These are phyloP conservation scores for Aspergillus homomorphus DNA, from an alignment of 495 filamentous ascomycete genomes.

Conservation along the genomic window DNA sequence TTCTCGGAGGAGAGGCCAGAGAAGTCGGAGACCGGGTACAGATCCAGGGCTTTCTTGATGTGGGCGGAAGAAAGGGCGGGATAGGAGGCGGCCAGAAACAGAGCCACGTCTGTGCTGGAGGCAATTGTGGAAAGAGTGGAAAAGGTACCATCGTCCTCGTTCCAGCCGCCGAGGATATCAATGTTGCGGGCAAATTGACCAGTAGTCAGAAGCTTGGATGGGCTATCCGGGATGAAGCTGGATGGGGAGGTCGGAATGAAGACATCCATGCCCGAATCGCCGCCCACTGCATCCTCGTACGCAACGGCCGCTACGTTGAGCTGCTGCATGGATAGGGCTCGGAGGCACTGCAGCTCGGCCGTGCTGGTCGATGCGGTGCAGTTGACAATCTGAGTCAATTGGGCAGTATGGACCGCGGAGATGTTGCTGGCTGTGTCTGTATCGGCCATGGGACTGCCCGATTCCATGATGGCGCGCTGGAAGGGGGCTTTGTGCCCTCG, in stretches of 20 bases:
- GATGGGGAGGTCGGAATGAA: background rate
- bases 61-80: background rate
- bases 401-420: background rate
- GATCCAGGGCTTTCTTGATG: background rate
- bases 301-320: background rate
- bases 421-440: background rate
- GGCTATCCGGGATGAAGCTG: background rate
- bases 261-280: background rate
- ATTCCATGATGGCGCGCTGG: constrained; percentile 28
- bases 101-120: background rate
- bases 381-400: background rate
- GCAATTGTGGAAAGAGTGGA: background rate
- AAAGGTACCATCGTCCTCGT: background rate
- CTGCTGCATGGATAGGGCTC: background rate
- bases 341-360: background rate
- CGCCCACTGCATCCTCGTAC: background rate
- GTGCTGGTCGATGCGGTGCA: background rate
- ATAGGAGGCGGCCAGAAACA: background rate
- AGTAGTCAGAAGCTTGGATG: background rate
- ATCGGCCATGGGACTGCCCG: constrained; percentile 2
- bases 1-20: background rate
- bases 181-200: background rate
- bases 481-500: constrained; percentile 18
- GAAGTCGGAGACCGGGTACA: background rate
- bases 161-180: background rate